A percentile compares a stretch with the other conserved stretches of the same genome.
phyloP scores from a whole-genome alignment of 2,329 filamentous ascomycete genomes.

The Colletotrichum navitas region DNA sequence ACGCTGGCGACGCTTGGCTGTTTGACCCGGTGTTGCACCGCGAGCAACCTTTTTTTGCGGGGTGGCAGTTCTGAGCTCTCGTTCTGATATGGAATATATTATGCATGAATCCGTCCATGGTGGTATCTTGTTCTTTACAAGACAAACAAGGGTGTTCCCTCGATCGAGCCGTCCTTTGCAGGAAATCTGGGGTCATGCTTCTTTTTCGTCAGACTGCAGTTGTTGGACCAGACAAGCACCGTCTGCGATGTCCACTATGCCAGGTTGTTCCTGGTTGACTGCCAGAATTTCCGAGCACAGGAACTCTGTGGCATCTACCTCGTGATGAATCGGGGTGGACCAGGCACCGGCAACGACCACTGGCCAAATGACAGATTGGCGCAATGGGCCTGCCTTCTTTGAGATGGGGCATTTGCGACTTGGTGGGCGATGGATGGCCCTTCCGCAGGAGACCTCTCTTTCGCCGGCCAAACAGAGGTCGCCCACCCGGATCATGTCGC shows the following conservation, averaged over 20 bases:
- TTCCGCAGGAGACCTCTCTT: not conserved
- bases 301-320: not conserved
- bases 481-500: constrained; percentile 13
- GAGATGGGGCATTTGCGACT: not conserved
- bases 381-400: constrained; percentile 17
- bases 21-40: constrained; percentile 21
- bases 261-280: constrained; percentile 20
- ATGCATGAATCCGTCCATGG: constrained; percentile 3
- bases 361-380: constrained; percentile 32
- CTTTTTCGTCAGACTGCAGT: not conserved
- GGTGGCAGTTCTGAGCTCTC: constrained; percentile 10
- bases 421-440: not conserved
- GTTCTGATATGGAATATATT: not conserved
- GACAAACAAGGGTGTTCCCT: constrained; percentile 32
- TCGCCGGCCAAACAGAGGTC: not conserved
- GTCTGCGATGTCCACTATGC: constrained; percentile 33
- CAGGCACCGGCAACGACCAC: constrained; percentile 24
- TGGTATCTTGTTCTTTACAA: constrained; percentile 7
- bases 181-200: not conserved
- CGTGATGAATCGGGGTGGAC: constrained; percentile 12
- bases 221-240: constrained; percentile 26
- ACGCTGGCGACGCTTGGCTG: constrained; percentile 33
- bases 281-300: constrained; percentile 23
- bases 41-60: constrained; percentile 7
- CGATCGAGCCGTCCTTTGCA: constrained; percentile 21